Conservation (phyloP, 78 protist genomes). For the Protostelium mycophagum region DNA sequence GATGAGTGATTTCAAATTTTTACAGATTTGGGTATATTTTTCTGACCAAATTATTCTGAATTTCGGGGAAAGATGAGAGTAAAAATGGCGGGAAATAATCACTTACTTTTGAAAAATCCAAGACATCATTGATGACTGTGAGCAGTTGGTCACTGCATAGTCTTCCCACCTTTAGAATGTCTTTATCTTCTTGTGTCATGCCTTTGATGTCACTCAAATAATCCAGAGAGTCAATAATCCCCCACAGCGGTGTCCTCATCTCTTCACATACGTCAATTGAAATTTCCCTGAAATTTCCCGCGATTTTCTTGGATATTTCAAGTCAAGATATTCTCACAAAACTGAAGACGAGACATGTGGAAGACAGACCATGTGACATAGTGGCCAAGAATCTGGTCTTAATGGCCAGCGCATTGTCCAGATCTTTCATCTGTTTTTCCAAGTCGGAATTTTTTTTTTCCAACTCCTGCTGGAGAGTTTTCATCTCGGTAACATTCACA, state of each 20-base stretch:
- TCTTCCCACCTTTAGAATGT: not conserved
- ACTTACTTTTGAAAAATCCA: not conserved
- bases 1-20: no score
- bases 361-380: no score
- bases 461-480: no score
- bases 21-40: not conserved
- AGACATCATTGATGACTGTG: not conserved
- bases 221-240: not conserved
- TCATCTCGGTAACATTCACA: no score
- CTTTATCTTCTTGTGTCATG: not conserved
- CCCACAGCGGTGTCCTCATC: not conserved
- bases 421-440: no score
- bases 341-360: no score
- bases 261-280: not conserved
- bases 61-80: not conserved
- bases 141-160: not conserved
- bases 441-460: no score
- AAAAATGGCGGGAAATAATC: not conserved
- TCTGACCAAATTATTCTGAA: not conserved
- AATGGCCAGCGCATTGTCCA: no score
- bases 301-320: not conserved
- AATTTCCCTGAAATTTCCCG: not conserved
- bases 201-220: not conserved
- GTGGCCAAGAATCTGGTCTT: no score
- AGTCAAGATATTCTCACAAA: not conserved